Conservation (phyloP, 495 filamentous ascomycete species). For the Tuber calosporum region DNA sequence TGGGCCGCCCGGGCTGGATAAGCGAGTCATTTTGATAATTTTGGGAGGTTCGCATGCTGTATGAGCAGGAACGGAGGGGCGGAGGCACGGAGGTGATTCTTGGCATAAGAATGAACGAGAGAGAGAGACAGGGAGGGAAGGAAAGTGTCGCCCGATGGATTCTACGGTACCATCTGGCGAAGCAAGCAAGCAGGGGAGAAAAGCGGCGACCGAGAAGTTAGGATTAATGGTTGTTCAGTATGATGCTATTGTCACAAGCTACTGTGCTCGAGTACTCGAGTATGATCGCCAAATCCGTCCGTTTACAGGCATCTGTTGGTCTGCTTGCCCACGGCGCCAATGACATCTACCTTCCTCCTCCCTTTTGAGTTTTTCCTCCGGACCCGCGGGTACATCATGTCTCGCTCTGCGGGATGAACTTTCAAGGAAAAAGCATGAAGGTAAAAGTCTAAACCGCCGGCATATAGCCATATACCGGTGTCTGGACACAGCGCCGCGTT, state of each 20-base stretch:
- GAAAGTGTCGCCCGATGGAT: neutral
- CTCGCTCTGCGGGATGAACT: neutral
- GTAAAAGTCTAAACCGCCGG: neutral
- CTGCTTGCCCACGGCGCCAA: neutral
- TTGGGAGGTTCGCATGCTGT: neutral
- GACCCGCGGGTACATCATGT: neutral
- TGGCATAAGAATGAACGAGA: neutral
- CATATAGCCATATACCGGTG: neutral
- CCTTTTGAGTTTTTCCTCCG: neutral
- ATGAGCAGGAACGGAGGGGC: neutral
- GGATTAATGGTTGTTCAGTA: neutral
- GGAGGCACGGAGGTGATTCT: neutral
- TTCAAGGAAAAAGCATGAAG: neutral
- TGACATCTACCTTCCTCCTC: neutral
- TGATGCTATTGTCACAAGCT: neutral
- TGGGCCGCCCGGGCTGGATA: neutral
- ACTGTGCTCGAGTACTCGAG: no score
- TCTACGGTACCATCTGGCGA: neutral
- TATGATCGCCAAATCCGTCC: neutral
- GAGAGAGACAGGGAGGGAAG: neutral
- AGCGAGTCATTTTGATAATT: neutral
- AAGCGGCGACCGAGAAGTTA: neutral
- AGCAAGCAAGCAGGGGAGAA: neutral
- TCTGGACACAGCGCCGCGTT: neutral
- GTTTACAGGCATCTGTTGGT: neutral